phyloP scores from a whole-genome alignment of 2,329 filamentous ascomycete genomes.

The Neocucurbitaria cava region DNA sequence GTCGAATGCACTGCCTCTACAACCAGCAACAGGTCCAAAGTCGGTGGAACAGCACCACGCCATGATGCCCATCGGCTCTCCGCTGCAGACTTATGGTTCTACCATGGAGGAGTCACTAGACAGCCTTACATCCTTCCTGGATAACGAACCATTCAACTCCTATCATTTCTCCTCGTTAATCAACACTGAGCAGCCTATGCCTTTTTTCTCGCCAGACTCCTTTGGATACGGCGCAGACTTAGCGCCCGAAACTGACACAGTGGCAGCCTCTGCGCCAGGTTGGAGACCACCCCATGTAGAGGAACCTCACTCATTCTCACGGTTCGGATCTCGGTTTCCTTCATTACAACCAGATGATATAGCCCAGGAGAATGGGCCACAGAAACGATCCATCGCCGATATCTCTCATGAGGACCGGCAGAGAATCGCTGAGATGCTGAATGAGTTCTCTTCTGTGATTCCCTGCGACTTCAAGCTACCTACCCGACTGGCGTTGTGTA shows the following conservation, averaged over 20 bases:
- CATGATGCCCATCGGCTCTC: not conserved
- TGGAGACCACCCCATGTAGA: slow-evolving; percentile 30
- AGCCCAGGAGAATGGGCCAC: slow-evolving; percentile 11
- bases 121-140: slow-evolving; percentile 48
- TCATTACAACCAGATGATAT: slow-evolving; percentile 50
- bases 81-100: slow-evolving; percentile 18
- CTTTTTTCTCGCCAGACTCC: slow-evolving; percentile 52
- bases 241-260: slow-evolving; percentile 15
- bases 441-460: slow-evolving; percentile 67
- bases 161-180: slow-evolving; percentile 51
- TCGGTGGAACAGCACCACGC: slow-evolving; percentile 23
- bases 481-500: slow-evolving; percentile 70
- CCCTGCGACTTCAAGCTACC: slow-evolving; percentile 71
- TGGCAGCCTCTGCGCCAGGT: slow-evolving; percentile 3
- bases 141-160: slow-evolving; percentile 47
- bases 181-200: slow-evolving; percentile 51
- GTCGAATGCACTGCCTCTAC: slow-evolving; percentile 16
- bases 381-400: slow-evolving; percentile 38
- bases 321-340: slow-evolving; percentile 49
- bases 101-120: slow-evolving; percentile 45
- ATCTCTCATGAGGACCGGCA: slow-evolving; percentile 45
- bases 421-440: slow-evolving; percentile 63
- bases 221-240: slow-evolving; percentile 40
- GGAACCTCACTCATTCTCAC: slow-evolving; percentile 43
- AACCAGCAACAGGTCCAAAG: slow-evolving; percentile 16